These are phyloP conservation scores for Rubroboletus satanas DNA, from an alignment of 768 basidiomycete species.

Conservation along the genomic window DNA sequence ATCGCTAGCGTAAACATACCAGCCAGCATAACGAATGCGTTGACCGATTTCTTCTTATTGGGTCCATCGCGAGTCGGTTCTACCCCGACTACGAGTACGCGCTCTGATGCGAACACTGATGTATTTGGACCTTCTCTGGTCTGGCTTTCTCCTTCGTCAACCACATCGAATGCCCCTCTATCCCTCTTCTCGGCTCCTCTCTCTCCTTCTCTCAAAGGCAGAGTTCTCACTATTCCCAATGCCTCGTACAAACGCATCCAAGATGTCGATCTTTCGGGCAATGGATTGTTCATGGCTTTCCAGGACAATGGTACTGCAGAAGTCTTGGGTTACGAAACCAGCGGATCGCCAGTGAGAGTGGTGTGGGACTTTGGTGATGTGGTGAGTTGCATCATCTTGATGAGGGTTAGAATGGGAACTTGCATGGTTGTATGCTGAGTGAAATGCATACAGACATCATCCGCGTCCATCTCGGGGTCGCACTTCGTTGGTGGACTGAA, in stretches of 20 bases:
- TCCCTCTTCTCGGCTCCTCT: constrained; percentile 40
- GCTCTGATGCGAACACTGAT: background rate
- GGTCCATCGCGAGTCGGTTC: constrained; percentile 16
- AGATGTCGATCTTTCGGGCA: constrained; percentile 55
- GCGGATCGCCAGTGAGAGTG: constrained; percentile 39
- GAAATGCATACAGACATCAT: constrained; percentile 34
- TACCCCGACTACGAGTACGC: background rate
- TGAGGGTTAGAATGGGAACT: background rate
- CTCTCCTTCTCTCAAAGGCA: constrained; percentile 47
- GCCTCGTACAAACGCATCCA: constrained; percentile 48
- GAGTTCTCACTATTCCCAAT: constrained; percentile 41
- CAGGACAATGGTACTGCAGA: constrained; percentile 52
- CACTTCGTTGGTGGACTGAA: constrained; percentile 57
- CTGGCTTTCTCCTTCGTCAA: constrained; percentile 34
- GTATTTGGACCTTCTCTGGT: constrained; percentile 20
- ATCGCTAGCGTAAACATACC: constrained; percentile 49
- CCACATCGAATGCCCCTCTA: constrained; percentile 3
- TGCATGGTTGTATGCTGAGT: background rate
- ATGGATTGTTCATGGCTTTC: constrained; percentile 61
- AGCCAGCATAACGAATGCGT: constrained; percentile 40
- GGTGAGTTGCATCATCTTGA: constrained; percentile 30
- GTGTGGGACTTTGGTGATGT: constrained; percentile 57
- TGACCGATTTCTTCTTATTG: constrained; percentile 37
- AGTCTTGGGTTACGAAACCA: constrained; percentile 44
- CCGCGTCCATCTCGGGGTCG: constrained; percentile 42